These are phyloP conservation scores for Exophiala sp. DNA, from an alignment of 2,329 filamentous ascomycete species.

Conservation along the genomic window DNA sequence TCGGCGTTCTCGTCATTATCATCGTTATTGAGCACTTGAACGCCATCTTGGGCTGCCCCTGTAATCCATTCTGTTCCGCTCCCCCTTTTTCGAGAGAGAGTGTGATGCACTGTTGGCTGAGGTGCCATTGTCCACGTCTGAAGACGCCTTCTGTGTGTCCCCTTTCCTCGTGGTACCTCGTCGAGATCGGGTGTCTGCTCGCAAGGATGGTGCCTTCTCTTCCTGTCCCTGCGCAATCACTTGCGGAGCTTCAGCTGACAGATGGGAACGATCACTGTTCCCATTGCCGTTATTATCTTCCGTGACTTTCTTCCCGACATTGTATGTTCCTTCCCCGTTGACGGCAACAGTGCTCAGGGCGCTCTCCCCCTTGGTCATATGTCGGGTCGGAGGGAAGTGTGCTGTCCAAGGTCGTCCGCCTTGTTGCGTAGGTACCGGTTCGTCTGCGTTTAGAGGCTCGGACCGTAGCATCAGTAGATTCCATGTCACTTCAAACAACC, in stretches of 20 bases:
- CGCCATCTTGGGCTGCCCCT: neutral
- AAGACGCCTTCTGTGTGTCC: too few species aligned
- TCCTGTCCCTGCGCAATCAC: too few species aligned
- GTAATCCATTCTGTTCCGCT: neutral
- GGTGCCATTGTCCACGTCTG: too few species aligned
- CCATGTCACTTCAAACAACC: constrained; percentile 2
- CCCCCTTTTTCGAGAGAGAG: neutral
- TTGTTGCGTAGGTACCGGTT: constrained; percentile 22
- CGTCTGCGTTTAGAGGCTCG: constrained; percentile 25
- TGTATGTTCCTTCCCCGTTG: too few species aligned
- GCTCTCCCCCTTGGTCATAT: neutral
- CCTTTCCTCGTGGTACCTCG: neutral
- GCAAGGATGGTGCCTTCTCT: too few species aligned
- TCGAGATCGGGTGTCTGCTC: neutral
- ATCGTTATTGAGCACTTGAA: neutral
- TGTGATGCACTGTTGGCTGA: too few species aligned
- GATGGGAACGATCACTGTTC: too few species aligned
- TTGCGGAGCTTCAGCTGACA: too few species aligned
- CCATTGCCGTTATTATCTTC: too few species aligned
- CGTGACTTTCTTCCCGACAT: neutral
- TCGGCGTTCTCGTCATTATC: constrained; percentile 1
- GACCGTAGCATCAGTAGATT: constrained; percentile 20
- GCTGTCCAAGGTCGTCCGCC: constrained; percentile 17
- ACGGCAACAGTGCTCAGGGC: neutral
- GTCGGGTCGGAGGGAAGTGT: neutral